Percentiles rank a stretch among this genome's conserved stretches.
These are phyloP conservation scores for Penicillium sclerotiorum DNA, from an alignment of 2,329 filamentous ascomycete species.

Conservation along the genomic window DNA sequence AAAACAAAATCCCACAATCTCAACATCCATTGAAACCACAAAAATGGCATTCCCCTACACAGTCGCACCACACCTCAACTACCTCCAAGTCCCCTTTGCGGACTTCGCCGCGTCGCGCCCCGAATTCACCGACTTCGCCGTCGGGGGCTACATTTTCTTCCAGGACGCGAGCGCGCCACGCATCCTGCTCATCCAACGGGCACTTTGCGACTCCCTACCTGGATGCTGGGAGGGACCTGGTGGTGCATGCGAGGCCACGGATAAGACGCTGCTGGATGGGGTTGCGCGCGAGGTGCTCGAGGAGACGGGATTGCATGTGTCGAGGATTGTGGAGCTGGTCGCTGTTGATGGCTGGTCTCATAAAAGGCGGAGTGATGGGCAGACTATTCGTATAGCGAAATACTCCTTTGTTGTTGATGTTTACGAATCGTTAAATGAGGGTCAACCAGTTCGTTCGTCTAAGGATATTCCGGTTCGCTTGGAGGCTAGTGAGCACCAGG, in stretches of 20 bases:
- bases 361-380: slow-evolving; percentile 22
- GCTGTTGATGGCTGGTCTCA: slow-evolving; percentile 35
- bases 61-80: slow-evolving; percentile 32
- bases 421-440: slow-evolving; percentile 18
- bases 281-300: slow-evolving; percentile 56
- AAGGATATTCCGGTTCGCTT: slow-evolving; percentile 30
- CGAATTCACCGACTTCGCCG: slow-evolving; percentile 31
- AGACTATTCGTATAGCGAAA: slow-evolving; percentile 30
- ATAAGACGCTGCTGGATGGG: slow-evolving; percentile 52
- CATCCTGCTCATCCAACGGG: slow-evolving; percentile 50
- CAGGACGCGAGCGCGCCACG: slow-evolving; percentile 19
- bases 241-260: slow-evolving; percentile 51
- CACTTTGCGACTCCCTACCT: slow-evolving; percentile 42
- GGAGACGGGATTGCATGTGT: slow-evolving; percentile 54
- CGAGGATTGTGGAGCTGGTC: slow-evolving; percentile 46
- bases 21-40: background rate
- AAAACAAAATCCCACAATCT: background rate
- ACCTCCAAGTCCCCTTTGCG: slow-evolving; percentile 31
- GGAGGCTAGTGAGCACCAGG: slow-evolving; percentile 39
- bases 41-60: slow-evolving; percentile 23
- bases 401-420: slow-evolving; percentile 44
- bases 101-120: slow-evolving; percentile 30
- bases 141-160: slow-evolving; percentile 35
- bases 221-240: slow-evolving; percentile 56
- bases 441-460: slow-evolving; percentile 19